Evolutionary conservation across 192 early-diverging fungal genomes (phyloP).

Genomic region (Dimargaris xerosporica): DNA sequence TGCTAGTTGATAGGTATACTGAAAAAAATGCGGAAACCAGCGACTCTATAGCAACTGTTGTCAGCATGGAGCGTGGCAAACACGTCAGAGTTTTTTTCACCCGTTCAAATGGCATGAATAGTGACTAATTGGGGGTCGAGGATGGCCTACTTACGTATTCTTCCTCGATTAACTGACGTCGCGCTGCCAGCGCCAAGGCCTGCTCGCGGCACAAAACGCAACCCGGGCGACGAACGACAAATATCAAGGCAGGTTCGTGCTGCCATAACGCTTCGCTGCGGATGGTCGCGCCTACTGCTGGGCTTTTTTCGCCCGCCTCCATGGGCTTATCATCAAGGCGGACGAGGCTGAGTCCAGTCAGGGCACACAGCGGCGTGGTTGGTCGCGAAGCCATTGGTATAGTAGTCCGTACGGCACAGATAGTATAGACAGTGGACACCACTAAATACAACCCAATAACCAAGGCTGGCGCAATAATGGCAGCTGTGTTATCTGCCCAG

Average conservation of each 20-base stretch:
- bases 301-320: neutral
- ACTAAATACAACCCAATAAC: neutral
- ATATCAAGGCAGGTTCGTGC: conserved; percentile 8
- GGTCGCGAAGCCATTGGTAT: neutral
- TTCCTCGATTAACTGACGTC: conserved; percentile 22
- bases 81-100: no score
- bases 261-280: neutral
- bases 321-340: neutral
- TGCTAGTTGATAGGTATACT: no score
- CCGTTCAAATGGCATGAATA: no score
- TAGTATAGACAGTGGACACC: neutral
- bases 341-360: neutral
- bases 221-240: conserved; percentile 19
- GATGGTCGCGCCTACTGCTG: neutral
- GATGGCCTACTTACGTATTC: neutral
- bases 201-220: conserved; percentile 30
- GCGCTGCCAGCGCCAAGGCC: conserved; percentile 17
- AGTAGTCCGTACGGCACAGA: neutral
- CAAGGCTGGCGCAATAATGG: neutral
- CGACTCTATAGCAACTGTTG: no score
- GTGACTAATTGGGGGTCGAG: no score
- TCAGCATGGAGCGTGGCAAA: no score
- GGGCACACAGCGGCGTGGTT: neutral
- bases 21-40: no score
- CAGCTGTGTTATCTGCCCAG: no score